Conservation (phyloP, 2,329 filamentous ascomycete species). For the Anthostomella pinea region DNA sequence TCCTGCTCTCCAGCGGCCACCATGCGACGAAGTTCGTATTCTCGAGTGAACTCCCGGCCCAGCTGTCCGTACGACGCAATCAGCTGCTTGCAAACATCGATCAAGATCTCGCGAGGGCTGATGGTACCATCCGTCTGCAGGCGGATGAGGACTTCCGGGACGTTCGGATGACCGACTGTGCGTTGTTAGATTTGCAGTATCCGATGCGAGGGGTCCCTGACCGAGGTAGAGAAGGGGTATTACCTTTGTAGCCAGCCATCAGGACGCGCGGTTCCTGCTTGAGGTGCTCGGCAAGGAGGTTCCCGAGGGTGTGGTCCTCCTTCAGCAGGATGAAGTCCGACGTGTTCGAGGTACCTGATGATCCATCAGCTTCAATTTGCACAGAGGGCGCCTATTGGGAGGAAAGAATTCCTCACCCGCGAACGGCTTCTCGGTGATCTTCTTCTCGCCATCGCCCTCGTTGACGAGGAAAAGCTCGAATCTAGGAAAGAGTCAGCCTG, state of each 20-base stretch:
- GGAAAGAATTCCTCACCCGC: slow-evolving; percentile 62
- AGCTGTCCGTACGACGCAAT: slow-evolving; percentile 78
- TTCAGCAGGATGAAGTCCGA: slow-evolving; percentile 94
- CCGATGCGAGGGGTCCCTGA: slow-evolving; percentile 7
- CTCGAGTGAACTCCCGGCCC: slow-evolving; percentile 85
- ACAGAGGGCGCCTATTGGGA: slow-evolving; percentile 8
- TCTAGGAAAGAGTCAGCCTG: slow-evolving; percentile 45
- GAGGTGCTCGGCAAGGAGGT: slow-evolving; percentile 82
- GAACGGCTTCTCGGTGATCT: slow-evolving; percentile 83
- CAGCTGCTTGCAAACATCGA: slow-evolving; percentile 76
- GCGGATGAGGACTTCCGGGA: slow-evolving; percentile 65
- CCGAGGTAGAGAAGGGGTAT: slow-evolving; percentile 30
- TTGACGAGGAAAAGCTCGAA: slow-evolving; percentile 90
- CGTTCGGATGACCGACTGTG: slow-evolving; percentile 57
- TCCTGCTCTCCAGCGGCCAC: slow-evolving; percentile 63
- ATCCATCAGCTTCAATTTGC: slow-evolving; percentile 3
- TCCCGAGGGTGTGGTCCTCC: slow-evolving; percentile 94
- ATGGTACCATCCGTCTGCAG: slow-evolving; percentile 89
- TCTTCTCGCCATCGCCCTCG: slow-evolving; percentile 75
- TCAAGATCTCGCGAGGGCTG: slow-evolving; percentile 83
- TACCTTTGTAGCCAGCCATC: slow-evolving; percentile 90
- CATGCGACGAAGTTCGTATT: slow-evolving; percentile 87
- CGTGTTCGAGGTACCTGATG: slow-evolving; percentile 82
- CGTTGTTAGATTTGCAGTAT: background rate
- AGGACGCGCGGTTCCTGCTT: slow-evolving; percentile 79